These are phyloP conservation scores for Verruconis gallopava DNA, from an alignment of 2,329 filamentous ascomycete genomes.

Conservation along the genomic window DNA sequence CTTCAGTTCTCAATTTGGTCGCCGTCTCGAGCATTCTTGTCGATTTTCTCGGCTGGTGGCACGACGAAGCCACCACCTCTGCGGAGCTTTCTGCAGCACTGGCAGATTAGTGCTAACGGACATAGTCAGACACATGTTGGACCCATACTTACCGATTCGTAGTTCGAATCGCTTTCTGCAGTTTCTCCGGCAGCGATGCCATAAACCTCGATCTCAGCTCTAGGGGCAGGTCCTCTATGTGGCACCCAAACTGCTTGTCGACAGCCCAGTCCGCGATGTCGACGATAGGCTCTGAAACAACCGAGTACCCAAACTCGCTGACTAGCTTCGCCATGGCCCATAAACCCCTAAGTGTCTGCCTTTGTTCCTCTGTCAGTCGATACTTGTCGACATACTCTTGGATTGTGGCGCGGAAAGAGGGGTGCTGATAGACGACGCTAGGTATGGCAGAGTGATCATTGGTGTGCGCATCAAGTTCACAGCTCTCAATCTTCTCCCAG, in stretches of 20 bases:
- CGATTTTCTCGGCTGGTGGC: background rate
- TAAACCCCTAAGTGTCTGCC: background rate
- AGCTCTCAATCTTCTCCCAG: slow-evolving; percentile 2
- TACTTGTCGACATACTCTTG: background rate
- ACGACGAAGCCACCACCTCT: background rate
- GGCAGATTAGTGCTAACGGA: background rate
- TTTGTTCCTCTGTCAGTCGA: background rate
- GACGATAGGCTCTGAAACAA: slow-evolving; percentile 1
- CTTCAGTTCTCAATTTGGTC: background rate
- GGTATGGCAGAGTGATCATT: background rate
- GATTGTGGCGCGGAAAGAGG: slow-evolving; percentile 1
- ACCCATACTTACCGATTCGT: slow-evolving; percentile 2
- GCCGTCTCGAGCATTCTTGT: background rate
- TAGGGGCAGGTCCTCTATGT: background rate
- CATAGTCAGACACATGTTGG: background rate
- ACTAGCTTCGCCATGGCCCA: background rate
- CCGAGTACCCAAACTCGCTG: background rate
- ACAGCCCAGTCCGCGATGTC: background rate
- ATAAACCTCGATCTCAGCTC: background rate
- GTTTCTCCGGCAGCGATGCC: background rate
- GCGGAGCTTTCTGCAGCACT: background rate
- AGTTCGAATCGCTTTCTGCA: background rate
- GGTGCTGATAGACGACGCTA: background rate
- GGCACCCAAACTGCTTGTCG: background rate
- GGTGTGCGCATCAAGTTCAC: background rate